Percentiles rank a stretch among this genome's conserved stretches.
Conservation (phyloP, 2,329 filamentous ascomycete species). For the Colletotrichum sp. region DNA sequence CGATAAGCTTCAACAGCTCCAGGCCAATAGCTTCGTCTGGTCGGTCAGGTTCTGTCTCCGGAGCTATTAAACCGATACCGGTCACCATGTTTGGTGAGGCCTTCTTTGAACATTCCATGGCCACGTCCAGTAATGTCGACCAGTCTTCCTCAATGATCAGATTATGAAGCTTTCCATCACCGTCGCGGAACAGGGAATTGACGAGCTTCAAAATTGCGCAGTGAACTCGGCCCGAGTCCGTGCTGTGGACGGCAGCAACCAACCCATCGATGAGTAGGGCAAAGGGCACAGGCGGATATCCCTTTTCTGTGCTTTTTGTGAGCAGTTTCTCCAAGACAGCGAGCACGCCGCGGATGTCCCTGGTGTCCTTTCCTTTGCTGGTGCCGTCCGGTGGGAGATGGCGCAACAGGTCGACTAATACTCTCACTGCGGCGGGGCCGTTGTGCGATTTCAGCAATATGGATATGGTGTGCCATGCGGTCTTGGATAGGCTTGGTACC, state of each 20-base stretch:
- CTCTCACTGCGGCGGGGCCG: constrained; percentile 70
- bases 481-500: constrained; percentile 63
- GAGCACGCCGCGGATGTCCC: constrained; percentile 67
- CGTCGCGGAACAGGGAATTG: constrained; percentile 60
- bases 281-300: constrained; percentile 65
- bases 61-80: constrained; percentile 20
- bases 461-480: constrained; percentile 72
- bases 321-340: constrained; percentile 67
- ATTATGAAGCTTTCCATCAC: constrained; percentile 55
- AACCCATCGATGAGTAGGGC: constrained; percentile 64
- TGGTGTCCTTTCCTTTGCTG: constrained; percentile 54
- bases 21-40: constrained; percentile 43
- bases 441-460: constrained; percentile 78
- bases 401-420: constrained; percentile 66
- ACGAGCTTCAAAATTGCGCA: constrained; percentile 55
- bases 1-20: constrained; percentile 50
- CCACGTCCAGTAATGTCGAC: constrained; percentile 64
- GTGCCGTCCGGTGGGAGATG: constrained; percentile 49
- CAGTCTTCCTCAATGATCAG: constrained; percentile 71
- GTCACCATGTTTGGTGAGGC: constrained; percentile 17
- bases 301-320: constrained; percentile 62
- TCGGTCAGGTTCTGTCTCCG: constrained; percentile 29
- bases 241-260: constrained; percentile 51
- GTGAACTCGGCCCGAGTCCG: constrained; percentile 49
- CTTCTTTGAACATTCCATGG: constrained; percentile 55